Evolutionary conservation across 805 yeast species (phyloP).

Genomic region (Teunomyces stri): DNA sequence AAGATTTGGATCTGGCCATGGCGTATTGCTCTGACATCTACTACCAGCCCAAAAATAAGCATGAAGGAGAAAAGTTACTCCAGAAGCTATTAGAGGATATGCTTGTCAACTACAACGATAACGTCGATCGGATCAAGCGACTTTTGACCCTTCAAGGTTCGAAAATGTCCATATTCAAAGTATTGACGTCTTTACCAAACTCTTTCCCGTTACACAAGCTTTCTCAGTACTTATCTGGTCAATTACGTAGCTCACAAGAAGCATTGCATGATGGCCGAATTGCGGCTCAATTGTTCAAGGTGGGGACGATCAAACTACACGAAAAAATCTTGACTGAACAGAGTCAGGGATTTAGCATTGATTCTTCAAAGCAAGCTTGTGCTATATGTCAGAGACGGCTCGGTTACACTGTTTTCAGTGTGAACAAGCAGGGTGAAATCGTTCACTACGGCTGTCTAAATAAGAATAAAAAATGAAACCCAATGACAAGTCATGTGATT

Average conservation of each 20-base stretch:
- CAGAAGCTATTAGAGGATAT: constrained; percentile 50
- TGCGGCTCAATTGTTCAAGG: constrained; percentile 50
- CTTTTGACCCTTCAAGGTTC: constrained; percentile 46
- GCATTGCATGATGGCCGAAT: constrained; percentile 40
- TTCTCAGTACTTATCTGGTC: constrained; percentile 43
- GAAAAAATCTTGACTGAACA: constrained; percentile 40
- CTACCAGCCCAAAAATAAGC: constrained; percentile 25
- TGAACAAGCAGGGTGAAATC: constrained; percentile 42
- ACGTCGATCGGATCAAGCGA: constrained; percentile 36
- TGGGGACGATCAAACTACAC: constrained; percentile 48
- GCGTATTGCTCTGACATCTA: constrained; percentile 56
- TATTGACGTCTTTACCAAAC: constrained; percentile 53
- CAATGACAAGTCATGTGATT: not conserved
- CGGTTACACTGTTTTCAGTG: constrained; percentile 53
- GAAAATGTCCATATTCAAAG: constrained; percentile 43
- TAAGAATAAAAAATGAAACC: not conserved
- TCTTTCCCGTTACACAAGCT: constrained; percentile 45
- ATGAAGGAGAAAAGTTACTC: constrained; percentile 44
- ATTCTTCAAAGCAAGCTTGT: constrained; percentile 48
- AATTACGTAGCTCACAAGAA: constrained; percentile 41
- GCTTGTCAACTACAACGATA: constrained; percentile 37
- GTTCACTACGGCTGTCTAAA: constrained; percentile 57
- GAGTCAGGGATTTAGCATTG: constrained; percentile 35
- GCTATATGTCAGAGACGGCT: constrained; percentile 55
- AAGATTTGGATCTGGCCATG: constrained; percentile 58